Percentiles rank a stretch among this genome's conserved stretches.
Conservation (phyloP, 768 basidiomycete genomes). For the Suillus placidus region DNA sequence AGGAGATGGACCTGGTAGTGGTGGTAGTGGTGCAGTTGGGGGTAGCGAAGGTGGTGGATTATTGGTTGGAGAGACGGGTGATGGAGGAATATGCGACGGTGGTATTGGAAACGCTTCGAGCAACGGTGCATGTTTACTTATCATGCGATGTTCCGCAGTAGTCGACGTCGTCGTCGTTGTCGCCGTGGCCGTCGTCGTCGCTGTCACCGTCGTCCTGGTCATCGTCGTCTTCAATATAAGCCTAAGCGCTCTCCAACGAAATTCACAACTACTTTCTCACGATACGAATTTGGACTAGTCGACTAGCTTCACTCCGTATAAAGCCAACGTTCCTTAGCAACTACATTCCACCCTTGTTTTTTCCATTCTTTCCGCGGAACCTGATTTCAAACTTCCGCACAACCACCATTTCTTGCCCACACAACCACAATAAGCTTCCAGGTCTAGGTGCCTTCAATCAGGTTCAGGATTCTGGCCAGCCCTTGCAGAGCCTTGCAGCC, state of each 20-base stretch:
- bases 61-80: conserved; percentile 18
- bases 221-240: not conserved
- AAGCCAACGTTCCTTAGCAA: not conserved
- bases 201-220: not conserved
- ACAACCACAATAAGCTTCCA: too few species aligned
- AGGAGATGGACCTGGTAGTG: conserved; percentile 64
- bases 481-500: too few species aligned
- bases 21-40: conserved; percentile 61
- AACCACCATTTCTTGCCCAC: not conserved
- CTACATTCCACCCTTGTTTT: not conserved
- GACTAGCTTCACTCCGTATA: too few species aligned
- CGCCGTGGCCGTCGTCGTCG: not conserved
- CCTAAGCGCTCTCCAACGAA: not conserved
- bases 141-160: conserved; percentile 12
- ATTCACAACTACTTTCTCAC: not conserved
- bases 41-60: conserved; percentile 63
- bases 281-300: not conserved
- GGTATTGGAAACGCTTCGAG: conserved; percentile 42
- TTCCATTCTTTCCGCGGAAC: not conserved
- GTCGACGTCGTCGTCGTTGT: not conserved
- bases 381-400: not conserved
- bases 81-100: conserved; percentile 36
- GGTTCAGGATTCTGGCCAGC: too few species aligned
- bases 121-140: conserved; percentile 34
- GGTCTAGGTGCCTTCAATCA: too few species aligned